A percentile compares a stretch with the other conserved stretches of the same genome.
Evolutionary conservation across 192 early-diverging fungal species (phyloP).

Genomic region (Chytriomyces sp.): DNA sequence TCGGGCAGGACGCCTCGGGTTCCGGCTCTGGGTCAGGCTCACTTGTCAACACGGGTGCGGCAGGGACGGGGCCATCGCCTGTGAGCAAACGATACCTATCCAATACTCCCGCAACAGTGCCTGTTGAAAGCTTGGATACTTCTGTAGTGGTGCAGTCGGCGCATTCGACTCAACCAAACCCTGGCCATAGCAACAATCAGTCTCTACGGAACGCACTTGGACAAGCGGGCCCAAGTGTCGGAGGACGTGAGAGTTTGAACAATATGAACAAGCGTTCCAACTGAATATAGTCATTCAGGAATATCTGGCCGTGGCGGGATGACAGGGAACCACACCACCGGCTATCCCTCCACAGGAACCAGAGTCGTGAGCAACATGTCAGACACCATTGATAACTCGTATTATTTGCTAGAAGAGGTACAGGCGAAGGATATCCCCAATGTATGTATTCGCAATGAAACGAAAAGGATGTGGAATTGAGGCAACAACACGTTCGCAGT

Average conservation of each 20-base stretch:
- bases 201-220: too few relatives aligned
- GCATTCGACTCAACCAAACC: too few relatives aligned
- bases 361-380: conserved; percentile 8
- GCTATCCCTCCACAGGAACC: conserved; percentile 10
- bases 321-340: too few relatives aligned
- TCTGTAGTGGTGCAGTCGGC: conserved; percentile 3
- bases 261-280: too few relatives aligned
- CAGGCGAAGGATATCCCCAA: neutral
- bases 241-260: too few relatives aligned
- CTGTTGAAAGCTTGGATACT: conserved; percentile 41
- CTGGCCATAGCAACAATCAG: too few relatives aligned
- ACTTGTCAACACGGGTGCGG: neutral
- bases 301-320: too few relatives aligned
- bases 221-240: too few relatives aligned
- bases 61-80: neutral
- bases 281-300: too few relatives aligned
- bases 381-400: conserved; percentile 18
- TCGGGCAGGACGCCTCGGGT: conserved; percentile 30
- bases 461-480: too few relatives aligned
- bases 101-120: conserved; percentile 34
- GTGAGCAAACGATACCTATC: neutral
- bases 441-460: conserved; percentile 10
- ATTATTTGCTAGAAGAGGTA: conserved; percentile 30
- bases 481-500: too few relatives aligned
- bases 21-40: neutral